Conservation (phyloP, 305 asterid species). For the Solanum hybrid region DNA sequence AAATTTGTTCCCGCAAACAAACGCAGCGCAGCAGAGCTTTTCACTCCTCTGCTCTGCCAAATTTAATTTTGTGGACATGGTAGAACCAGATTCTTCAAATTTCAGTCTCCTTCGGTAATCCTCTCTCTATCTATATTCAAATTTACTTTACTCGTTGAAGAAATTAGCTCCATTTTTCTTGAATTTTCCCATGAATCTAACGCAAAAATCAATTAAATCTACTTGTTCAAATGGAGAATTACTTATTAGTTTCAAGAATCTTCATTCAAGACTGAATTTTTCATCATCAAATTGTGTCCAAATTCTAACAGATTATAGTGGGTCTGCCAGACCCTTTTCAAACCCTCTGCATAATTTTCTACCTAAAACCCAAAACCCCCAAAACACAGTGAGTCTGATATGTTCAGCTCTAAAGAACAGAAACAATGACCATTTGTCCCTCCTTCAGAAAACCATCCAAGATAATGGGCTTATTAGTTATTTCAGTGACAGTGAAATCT, state of each 20-base stretch:
- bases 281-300: conserved; percentile 23
- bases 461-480: conserved; percentile 36
- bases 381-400: conserved; percentile 50
- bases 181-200: background rate
- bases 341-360: conserved; percentile 59
- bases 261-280: background rate
- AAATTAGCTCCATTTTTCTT: background rate
- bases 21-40: too few species aligned
- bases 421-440: conserved; percentile 18
- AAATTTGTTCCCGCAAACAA: too few species aligned
- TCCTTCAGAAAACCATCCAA: conserved; percentile 21
- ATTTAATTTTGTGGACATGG: background rate
- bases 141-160: background rate
- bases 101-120: background rate
- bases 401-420: conserved; percentile 44
- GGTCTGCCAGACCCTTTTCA: conserved; percentile 16
- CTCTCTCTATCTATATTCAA: background rate
- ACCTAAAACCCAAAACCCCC: conserved; percentile 57
- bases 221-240: background rate
- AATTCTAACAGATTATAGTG: conserved; percentile 5
- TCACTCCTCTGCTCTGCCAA: too few species aligned
- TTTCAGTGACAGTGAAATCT: conserved; percentile 46
- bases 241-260: background rate
- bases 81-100: background rate
- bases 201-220: background rate